Evolutionary conservation across 2,329 filamentous ascomycete genomes (phyloP).

Genomic region (Curvularia sp.): DNA sequence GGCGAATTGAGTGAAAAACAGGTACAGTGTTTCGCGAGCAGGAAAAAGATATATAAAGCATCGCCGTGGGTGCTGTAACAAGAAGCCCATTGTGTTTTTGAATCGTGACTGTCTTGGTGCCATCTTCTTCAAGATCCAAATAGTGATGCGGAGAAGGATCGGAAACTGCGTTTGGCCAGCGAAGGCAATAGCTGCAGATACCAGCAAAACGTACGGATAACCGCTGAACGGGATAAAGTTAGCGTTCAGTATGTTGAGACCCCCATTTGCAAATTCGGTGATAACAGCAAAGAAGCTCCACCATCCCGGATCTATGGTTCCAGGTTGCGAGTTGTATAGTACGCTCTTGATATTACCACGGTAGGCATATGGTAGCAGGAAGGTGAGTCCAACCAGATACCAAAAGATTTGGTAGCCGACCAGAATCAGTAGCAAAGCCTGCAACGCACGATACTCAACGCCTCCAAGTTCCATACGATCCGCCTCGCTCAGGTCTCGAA

Average conservation of each 20-base stretch:
- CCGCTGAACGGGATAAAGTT: conserved; percentile 68
- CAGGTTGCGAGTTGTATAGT: conserved; percentile 50
- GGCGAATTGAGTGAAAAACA: conserved; percentile 66
- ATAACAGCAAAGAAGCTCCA: conserved; percentile 54
- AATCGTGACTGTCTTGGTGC: conserved; percentile 51
- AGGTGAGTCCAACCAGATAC: conserved; percentile 56
- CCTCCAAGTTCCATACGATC: conserved; percentile 59
- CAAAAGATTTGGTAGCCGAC: conserved; percentile 50
- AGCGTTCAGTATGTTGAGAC: conserved; percentile 63
- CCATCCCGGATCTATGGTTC: conserved; percentile 42
- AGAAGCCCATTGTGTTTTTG: conserved; percentile 61
- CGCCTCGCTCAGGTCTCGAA: conserved; percentile 49
- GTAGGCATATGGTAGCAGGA: conserved; percentile 57
- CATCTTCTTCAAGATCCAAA: conserved; percentile 64
- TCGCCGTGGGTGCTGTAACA: conserved; percentile 68
- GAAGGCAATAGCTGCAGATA: conserved; percentile 58
- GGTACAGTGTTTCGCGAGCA: conserved; percentile 69
- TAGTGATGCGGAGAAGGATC: conserved; percentile 63
- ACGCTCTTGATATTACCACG: conserved; percentile 50
- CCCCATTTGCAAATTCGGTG: conserved; percentile 62
- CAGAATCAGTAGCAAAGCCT: conserved; percentile 57
- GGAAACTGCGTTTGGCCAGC: conserved; percentile 66
- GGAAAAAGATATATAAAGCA: conserved; percentile 73
- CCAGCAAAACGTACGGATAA: conserved; percentile 56
- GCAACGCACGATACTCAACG: conserved; percentile 61